These are phyloP conservation scores for Telfairia occidentalis DNA, from an alignment of 331 rosid species.

Conservation along the genomic window DNA sequence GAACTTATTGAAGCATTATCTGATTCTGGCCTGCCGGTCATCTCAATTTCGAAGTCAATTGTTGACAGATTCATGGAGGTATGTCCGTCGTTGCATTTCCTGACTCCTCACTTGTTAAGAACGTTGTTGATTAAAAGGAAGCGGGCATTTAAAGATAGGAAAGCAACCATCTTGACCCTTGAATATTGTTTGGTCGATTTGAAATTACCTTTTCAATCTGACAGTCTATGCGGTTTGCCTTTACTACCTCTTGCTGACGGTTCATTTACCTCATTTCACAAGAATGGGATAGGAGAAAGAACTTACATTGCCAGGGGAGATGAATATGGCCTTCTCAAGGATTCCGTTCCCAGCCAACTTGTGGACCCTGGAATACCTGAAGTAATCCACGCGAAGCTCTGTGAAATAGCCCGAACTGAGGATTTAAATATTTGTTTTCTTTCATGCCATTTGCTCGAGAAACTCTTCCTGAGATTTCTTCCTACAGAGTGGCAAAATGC, in stretches of 20 bases:
- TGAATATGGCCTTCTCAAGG: constrained; percentile 82
- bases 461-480: constrained; percentile 66
- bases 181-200: constrained; percentile 93
- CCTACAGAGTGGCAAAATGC: constrained; percentile 93
- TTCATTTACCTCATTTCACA: constrained; percentile 61
- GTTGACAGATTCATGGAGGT: constrained; percentile 73
- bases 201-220: constrained; percentile 48
- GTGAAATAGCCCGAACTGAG: constrained; percentile 55
- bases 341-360: constrained; percentile 71
- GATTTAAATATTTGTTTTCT: constrained; percentile 67
- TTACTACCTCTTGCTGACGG: constrained; percentile 83
- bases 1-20: constrained; percentile 65
- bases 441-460: constrained; percentile 78
- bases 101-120: constrained; percentile 76
- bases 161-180: constrained; percentile 66
- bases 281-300: constrained; percentile 77
- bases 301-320: constrained; percentile 72
- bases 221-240: constrained; percentile 59
- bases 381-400: constrained; percentile 59
- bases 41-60: constrained; percentile 51
- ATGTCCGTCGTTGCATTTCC: constrained; percentile 75
- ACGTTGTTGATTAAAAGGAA: constrained; percentile 67
- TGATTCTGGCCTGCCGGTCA: constrained; percentile 71
- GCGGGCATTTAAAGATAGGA: constrained; percentile 74
- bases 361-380: constrained; percentile 55